phyloP scores from a whole-genome alignment of 2,329 filamentous ascomycete species.

The Fusarium burgessii region DNA sequence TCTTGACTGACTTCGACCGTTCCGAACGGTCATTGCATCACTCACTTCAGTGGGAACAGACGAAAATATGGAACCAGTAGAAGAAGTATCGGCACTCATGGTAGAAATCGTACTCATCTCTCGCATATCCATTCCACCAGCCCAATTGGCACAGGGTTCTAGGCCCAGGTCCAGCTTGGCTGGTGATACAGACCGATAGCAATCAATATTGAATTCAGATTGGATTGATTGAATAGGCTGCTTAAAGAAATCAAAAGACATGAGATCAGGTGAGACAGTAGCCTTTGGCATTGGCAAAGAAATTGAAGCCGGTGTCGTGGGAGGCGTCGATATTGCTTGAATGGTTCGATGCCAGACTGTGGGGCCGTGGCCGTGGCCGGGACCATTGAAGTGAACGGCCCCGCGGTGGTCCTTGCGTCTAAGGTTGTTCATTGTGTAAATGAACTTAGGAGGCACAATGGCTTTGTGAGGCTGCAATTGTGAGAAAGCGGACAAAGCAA shows the following conservation, averaged over 20 bases:
- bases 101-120: conserved; percentile 42
- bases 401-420: conserved; percentile 18
- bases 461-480: conserved; percentile 26
- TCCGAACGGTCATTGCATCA: conserved; percentile 38
- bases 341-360: conserved; percentile 23
- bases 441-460: not conserved
- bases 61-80: conserved; percentile 48
- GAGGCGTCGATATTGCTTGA: conserved; percentile 16
- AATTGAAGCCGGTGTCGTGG: conserved; percentile 4
- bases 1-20: conserved; percentile 29
- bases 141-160: conserved; percentile 13
- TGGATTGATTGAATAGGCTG: not conserved
- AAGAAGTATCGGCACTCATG: conserved; percentile 47
- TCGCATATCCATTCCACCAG: conserved; percentile 7
- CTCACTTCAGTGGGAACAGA: conserved; percentile 48
- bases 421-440: conserved; percentile 16
- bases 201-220: conserved; percentile 19
- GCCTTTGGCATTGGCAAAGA: not conserved
- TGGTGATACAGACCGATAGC: conserved; percentile 30
- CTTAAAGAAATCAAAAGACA: not conserved
- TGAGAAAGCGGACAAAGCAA: not conserved
- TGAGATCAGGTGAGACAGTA: not conserved
- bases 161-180: conserved; percentile 23
- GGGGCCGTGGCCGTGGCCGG: conserved; percentile 23
- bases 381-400: conserved; percentile 7